These are phyloP conservation scores for Nemania bipapillata DNA, from an alignment of 2,329 filamentous ascomycete genomes.

Conservation along the genomic window DNA sequence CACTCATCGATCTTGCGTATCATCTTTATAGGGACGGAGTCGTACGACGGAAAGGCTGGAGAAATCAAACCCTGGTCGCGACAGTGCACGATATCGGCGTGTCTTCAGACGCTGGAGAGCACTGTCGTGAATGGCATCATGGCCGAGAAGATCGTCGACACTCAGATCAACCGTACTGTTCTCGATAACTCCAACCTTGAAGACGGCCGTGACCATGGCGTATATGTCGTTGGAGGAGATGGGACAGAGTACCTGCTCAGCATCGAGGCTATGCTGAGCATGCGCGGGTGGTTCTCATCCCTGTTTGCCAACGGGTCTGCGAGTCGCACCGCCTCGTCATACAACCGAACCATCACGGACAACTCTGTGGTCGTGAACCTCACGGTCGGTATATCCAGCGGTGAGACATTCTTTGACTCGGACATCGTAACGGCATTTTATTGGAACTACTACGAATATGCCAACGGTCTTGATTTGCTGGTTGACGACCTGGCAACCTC, in stretches of 20 bases:
- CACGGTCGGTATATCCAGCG: constrained; percentile 51
- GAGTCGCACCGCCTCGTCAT: constrained; percentile 42
- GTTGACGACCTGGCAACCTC: constrained; percentile 52
- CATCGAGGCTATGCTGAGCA: constrained; percentile 48
- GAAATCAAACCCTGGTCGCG: constrained; percentile 49
- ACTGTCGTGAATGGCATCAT: constrained; percentile 47
- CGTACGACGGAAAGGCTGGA: constrained; percentile 40
- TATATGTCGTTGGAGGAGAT: constrained; percentile 39
- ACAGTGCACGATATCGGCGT: constrained; percentile 49
- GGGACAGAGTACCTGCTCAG: constrained; percentile 43
- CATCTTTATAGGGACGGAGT: constrained; percentile 52
- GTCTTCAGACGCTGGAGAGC: constrained; percentile 48
- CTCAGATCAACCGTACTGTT: constrained; percentile 46
- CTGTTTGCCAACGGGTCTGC: constrained; percentile 50
- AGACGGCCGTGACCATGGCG: constrained; percentile 36
- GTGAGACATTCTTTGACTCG: constrained; percentile 51
- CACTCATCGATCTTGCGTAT: constrained; percentile 51
- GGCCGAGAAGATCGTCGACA: constrained; percentile 41
- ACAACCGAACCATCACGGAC: constrained; percentile 47
- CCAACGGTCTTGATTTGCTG: constrained; percentile 51
- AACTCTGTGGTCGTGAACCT: constrained; percentile 49
- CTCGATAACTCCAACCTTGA: constrained; percentile 40
- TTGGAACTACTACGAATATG: constrained; percentile 56
- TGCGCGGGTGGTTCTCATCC: constrained; percentile 50
- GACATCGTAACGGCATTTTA: constrained; percentile 56